Evolutionary conservation across 2,329 filamentous ascomycete species (phyloP).

Genomic region (Lachnellula suecica): DNA sequence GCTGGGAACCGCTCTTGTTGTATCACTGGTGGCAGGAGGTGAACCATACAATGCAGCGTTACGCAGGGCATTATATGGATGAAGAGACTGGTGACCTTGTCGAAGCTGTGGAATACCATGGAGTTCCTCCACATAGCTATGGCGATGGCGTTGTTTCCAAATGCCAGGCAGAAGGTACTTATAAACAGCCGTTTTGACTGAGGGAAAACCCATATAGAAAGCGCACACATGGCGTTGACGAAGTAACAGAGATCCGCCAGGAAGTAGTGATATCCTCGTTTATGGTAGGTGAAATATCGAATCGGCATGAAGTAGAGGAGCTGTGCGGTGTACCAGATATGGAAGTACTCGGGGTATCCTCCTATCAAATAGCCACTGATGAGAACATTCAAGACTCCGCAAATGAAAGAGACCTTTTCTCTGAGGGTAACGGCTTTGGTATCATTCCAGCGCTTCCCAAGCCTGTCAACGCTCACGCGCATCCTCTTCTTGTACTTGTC

Average conservation of each 20-base stretch:
- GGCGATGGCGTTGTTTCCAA: slow-evolving; percentile 94
- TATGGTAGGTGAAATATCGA: slow-evolving; percentile 86
- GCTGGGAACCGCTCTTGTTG: slow-evolving; percentile 78
- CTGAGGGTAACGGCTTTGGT: slow-evolving; percentile 82
- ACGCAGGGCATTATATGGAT: slow-evolving; percentile 99
- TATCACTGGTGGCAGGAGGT: slow-evolving; percentile 66
- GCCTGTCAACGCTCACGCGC: slow-evolving; percentile 83
- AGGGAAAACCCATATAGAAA: slow-evolving; percentile 89
- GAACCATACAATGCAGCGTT: slow-evolving; percentile 87
- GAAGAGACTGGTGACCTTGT: slow-evolving; percentile 96
- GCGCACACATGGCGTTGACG: slow-evolving; percentile 81
- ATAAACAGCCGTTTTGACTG: slow-evolving; percentile 89
- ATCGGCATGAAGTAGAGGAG: slow-evolving; percentile 96
- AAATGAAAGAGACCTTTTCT: slow-evolving; percentile 96
- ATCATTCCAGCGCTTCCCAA: slow-evolving; percentile 84
- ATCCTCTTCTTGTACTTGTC: slow-evolving; percentile 88
- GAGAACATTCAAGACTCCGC: slow-evolving; percentile 95
- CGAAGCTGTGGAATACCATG: slow-evolving; percentile 95
- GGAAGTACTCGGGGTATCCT: slow-evolving; percentile 80
- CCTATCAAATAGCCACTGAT: slow-evolving; percentile 93
- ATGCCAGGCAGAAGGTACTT: slow-evolving; percentile 86
- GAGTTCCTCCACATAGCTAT: slow-evolving; percentile 99
- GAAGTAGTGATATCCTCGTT: slow-evolving; percentile 94
- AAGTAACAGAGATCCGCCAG: slow-evolving; percentile 97
- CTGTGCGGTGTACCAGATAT: slow-evolving; percentile 87